Base-by-base conservation (phyloP, 208 protist genomes). In the Acanthamoeba royreba region DNA sequence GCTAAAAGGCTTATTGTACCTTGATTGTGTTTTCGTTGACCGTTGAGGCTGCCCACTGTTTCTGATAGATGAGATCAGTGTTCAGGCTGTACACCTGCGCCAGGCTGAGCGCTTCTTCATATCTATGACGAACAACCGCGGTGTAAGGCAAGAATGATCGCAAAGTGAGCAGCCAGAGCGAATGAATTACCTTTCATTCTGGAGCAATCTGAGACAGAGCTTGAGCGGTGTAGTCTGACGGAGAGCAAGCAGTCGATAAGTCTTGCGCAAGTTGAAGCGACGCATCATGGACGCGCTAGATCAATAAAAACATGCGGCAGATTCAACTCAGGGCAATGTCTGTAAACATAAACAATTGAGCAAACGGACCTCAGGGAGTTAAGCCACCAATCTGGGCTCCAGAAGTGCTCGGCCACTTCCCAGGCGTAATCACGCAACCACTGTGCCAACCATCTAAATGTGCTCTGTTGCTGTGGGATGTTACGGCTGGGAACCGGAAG, bases 51-150 rank as follows among this genome's bases (percentile, higher is more conserved):
- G 85, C 85, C 85, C 85, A 91, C 43, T 91, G 85, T 35, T 91
- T 91, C n/a, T 91, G 85, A 40, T 91, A 91, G n/a, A 91, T 46
- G 13, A 91, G 33, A 66, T 91, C 85, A 4, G 85, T 91, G 85
- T 91, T 66, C 3, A 91, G 33, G 31, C 42, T 46, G 42, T 91
- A 66, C 85, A 66, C 52, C 55, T 91, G 85, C 35, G 85, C 85
- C n/a, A 91, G n/a, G 17, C 19, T 66, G 38, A 91, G 85, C 35
- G 85, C 85, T 46, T 91, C 85, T 19, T 91, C 85, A 17, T 91
- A 91, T 28, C 52, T 91, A 38, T n/a, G 15, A 13, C 4, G 28
- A 86, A 38, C n/a, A 31, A 38, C n/a, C 22, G 19, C 17, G 72
- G 8, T 85, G 35, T 31, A 25, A 25, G 35, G 31, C 11, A 31